phyloP scores from a whole-genome alignment of 2,329 filamentous ascomycete genomes.

The Pezicula rhizophila region DNA sequence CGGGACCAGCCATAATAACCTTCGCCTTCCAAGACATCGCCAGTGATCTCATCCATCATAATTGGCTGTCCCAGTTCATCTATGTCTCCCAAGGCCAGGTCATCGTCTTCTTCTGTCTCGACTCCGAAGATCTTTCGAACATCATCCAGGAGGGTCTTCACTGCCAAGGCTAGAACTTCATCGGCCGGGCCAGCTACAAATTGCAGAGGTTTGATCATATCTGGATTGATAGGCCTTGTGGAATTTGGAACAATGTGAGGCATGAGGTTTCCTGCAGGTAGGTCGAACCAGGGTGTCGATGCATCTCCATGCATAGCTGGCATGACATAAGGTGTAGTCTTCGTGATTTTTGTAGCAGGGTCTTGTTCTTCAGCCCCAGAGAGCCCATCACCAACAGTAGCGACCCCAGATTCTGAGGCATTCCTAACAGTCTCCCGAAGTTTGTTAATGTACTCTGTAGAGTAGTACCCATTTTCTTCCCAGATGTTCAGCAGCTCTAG shows the following conservation, averaged over 20 bases:
- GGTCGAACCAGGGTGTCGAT: constrained; percentile 69
- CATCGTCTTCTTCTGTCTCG: constrained; percentile 41
- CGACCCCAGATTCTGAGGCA: constrained; percentile 25
- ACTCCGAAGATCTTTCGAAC: constrained; percentile 63
- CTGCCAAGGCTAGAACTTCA: constrained; percentile 56
- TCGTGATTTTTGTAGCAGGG: constrained; percentile 45
- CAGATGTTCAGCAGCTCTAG: constrained; percentile 61
- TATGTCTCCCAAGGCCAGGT: constrained; percentile 48
- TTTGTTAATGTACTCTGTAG: constrained; percentile 44
- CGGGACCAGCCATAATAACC: constrained; percentile 88
- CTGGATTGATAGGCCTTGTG: constrained; percentile 64
- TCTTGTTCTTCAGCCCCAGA: constrained; percentile 13
- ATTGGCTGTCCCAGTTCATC: constrained; percentile 69
- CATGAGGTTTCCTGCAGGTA: constrained; percentile 76
- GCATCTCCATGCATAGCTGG: constrained; percentile 73
- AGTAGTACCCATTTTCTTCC: constrained; percentile 61
- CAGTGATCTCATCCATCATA: constrained; percentile 58
- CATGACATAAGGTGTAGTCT: constrained; percentile 63
- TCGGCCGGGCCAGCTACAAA: constrained; percentile 64
- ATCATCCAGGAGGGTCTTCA: constrained; percentile 65
- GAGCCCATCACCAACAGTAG: constrained; percentile 18
- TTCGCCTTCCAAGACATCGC: constrained; percentile 54
- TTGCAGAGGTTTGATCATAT: constrained; percentile 65
- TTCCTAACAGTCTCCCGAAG: constrained; percentile 53
- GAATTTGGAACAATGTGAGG: constrained; percentile 74